phyloP scores from a whole-genome alignment of 129 eudicot species.

The Helianthus tuberosus region DNA sequence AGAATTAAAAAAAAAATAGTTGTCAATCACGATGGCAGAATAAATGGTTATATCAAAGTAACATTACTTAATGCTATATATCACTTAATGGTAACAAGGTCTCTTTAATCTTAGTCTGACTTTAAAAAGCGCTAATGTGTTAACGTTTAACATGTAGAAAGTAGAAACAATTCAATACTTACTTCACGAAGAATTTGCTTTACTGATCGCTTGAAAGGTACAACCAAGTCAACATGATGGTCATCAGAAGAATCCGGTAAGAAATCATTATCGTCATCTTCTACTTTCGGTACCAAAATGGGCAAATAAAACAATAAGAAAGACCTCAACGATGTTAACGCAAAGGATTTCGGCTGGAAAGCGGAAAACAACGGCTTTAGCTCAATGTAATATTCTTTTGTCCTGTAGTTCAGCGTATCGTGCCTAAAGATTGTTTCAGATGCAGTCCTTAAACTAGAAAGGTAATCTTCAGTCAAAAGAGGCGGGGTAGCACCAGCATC shows the following conservation, averaged over 20 bases:
- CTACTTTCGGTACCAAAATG: constrained; percentile 63
- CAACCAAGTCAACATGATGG: constrained; percentile 60
- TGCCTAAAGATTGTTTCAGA: constrained; percentile 49
- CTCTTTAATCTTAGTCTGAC: neutral
- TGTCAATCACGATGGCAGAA: neutral
- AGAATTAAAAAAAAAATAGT: neutral
- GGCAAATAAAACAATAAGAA: constrained; percentile 83
- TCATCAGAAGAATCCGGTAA: constrained; percentile 49
- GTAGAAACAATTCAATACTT: constrained; percentile 18
- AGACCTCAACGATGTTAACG: constrained; percentile 66
- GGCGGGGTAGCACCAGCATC: constrained; percentile 54
- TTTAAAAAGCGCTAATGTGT: neutral
- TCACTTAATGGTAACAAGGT: neutral
- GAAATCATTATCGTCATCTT: constrained; percentile 73
- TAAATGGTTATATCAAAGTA: neutral
- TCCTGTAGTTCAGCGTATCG: constrained; percentile 46
- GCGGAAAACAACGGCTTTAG: constrained; percentile 83
- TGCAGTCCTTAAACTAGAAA: constrained; percentile 43
- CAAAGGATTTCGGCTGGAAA: constrained; percentile 65
- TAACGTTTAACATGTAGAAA: constrained; percentile 10
- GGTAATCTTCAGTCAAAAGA: constrained; percentile 54
- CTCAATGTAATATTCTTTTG: constrained; percentile 70
- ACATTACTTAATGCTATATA: neutral
- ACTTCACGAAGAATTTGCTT: constrained; percentile 85
- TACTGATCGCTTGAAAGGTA: constrained; percentile 85